phyloP scores from a whole-genome alignment of 148 eudicot genomes.

The Mesembryanthemum crystallinum region DNA sequence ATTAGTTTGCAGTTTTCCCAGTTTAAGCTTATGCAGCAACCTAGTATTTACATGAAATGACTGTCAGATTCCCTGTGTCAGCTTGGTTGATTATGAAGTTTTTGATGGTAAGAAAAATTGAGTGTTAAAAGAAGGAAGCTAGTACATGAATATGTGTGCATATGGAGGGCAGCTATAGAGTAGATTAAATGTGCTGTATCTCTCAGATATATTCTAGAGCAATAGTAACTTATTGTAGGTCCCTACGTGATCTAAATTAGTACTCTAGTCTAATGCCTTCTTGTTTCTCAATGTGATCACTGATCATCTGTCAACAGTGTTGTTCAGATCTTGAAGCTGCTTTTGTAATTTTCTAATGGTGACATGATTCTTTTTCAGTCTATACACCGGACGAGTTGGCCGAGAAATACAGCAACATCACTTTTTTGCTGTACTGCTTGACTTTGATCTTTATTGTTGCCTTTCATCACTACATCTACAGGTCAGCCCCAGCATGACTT shows the following conservation, averaged over 20 bases:
- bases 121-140: not conserved
- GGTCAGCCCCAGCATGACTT: conserved; percentile 42
- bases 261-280: not conserved
- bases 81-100: not conserved
- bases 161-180: not conserved
- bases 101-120: not conserved
- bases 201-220: too few species aligned
- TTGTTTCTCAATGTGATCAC: conserved; percentile 1
- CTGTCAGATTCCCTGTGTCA: not conserved
- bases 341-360: not conserved
- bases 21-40: too few species aligned
- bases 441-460: conserved; percentile 66
- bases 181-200: not conserved
- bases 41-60: too few species aligned
- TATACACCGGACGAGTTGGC: conserved; percentile 89
- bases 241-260: too few species aligned
- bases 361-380: conserved; percentile 44
- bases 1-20: too few species aligned
- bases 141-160: not conserved
- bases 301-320: not conserved
- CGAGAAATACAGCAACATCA: conserved; percentile 80
- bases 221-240: not conserved
- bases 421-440: conserved; percentile 78
- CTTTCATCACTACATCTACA: conserved; percentile 76
- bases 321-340: not conserved